These are phyloP conservation scores for Agaricus sinodeliciosus DNA, from an alignment of 768 basidiomycete species.

Conservation along the genomic window DNA sequence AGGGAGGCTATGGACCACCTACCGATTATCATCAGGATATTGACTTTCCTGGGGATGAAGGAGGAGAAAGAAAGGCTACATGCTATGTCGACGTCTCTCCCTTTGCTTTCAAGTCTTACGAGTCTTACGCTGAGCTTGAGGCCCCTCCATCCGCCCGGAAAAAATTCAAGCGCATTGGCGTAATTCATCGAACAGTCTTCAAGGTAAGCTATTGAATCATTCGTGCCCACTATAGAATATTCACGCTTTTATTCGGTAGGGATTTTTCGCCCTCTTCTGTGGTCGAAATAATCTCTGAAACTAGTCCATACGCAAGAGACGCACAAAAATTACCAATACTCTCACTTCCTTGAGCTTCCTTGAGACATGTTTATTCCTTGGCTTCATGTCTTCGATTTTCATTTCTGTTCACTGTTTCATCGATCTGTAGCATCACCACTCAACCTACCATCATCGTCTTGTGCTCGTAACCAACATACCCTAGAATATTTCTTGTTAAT, in stretches of 20 bases:
- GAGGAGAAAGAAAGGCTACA: background rate
- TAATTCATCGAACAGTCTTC: background rate
- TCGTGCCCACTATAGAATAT: background rate
- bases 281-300: background rate
- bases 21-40: background rate
- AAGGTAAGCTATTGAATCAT: background rate
- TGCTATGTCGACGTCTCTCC: background rate
- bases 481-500: slow-evolving; percentile 2
- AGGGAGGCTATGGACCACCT: background rate
- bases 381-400: background rate
- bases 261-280: slow-evolving; percentile 3
- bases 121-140: background rate
- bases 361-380: background rate
- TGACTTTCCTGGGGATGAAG: background rate
- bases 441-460: background rate
- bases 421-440: too few species aligned
- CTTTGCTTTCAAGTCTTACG: background rate
- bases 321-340: background rate
- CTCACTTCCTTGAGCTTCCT: background rate
- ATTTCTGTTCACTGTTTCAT: too few species aligned
- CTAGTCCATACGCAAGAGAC: background rate
- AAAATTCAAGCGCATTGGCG: background rate
- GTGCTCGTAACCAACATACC: background rate
- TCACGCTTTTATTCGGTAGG: background rate
- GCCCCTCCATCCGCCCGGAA: background rate